A percentile compares a stretch with the other conserved stretches of the same genome.
phyloP scores from a whole-genome alignment of 129 eudicot species.

The Scalesia atractyloides region DNA sequence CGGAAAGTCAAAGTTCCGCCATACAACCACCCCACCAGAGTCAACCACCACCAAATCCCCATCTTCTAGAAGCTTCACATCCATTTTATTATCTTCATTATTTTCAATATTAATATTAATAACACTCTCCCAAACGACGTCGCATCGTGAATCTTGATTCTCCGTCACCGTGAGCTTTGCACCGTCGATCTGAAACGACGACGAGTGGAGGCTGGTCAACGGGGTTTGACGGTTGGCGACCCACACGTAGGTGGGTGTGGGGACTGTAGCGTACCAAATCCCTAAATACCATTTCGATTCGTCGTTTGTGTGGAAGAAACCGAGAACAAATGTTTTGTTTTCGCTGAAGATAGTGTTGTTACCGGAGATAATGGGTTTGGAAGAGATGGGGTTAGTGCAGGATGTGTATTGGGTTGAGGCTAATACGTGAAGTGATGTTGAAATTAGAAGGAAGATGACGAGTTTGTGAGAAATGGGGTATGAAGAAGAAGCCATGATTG shows the following conservation, averaged over 20 bases:
- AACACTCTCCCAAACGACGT: conserved; percentile 50
- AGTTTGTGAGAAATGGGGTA: conserved; percentile 11
- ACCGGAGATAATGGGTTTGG: conserved; percentile 42
- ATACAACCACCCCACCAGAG: conserved; percentile 34
- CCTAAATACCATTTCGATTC: conserved; percentile 60
- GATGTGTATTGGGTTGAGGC: conserved; percentile 14
- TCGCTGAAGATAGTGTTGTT: conserved; percentile 53
- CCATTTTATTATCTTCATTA: conserved; percentile 22
- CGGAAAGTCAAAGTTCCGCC: conserved; percentile 83
- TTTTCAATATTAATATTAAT: conserved; percentile 25
- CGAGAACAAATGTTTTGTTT: conserved; percentile 56
- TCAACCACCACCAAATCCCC: conserved; percentile 62
- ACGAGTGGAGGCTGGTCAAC: conserved; percentile 29
- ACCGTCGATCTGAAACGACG: conserved; percentile 39
- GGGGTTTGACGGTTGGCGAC: conserved; percentile 78
- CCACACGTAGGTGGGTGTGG: conserved; percentile 81
- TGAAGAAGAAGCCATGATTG: conserved; percentile 18
- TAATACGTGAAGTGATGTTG: not conserved
- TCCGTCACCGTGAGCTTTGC: conserved; percentile 53
- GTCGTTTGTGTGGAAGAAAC: conserved; percentile 56
- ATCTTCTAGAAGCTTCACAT: conserved; percentile 56
- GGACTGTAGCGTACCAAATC: conserved; percentile 78
- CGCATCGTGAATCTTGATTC: conserved; percentile 21
- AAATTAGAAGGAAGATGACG: not conserved
- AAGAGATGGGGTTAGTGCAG: conserved; percentile 22